Percentiles rank a stretch among this genome's conserved stretches.
Evolutionary conservation across 495 filamentous ascomycete species (phyloP).

Genomic region (Evernia prunastri): DNA sequence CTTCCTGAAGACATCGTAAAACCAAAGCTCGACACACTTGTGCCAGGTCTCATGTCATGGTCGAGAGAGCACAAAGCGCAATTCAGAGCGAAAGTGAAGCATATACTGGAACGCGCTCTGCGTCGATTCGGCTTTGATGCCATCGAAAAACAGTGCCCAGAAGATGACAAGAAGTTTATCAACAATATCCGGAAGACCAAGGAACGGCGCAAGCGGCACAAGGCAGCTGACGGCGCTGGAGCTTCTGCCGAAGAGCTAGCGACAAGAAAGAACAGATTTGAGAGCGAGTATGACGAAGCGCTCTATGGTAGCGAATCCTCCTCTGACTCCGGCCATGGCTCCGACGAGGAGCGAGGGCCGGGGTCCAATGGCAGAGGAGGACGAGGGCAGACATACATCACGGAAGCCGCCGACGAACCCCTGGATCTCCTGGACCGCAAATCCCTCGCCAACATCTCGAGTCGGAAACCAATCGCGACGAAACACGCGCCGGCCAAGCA

Average conservation of each 20-base stretch:
- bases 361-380: conserved; percentile 45
- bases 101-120: conserved; percentile 89
- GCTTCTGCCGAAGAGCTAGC: conserved; percentile 20
- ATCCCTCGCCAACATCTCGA: conserved; percentile 87
- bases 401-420: conserved; percentile 88
- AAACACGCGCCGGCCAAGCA: conserved; percentile 37
- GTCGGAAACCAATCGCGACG: conserved; percentile 63
- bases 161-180: conserved; percentile 82
- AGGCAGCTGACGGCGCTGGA: conserved; percentile 35
- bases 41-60: conserved; percentile 91
- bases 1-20: conserved; percentile 69
- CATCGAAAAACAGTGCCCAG: conserved; percentile 69
- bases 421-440: conserved; percentile 84
- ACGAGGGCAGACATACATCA: conserved; percentile 69
- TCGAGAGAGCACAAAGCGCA: conserved; percentile 95
- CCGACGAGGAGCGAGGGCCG: conserved; percentile 32
- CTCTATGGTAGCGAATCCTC: conserved; percentile 80
- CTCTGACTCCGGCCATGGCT: conserved; percentile 56
- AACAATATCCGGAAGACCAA: conserved; percentile 89
- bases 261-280: conserved; percentile 56
- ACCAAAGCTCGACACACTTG: conserved; percentile 62
- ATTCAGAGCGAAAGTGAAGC: conserved; percentile 92
- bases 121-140: conserved; percentile 76
- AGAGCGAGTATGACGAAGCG: conserved; percentile 91
- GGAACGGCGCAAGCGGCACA: conserved; percentile 79